phyloP scores from a whole-genome alignment of 345 rosid species.

The Toxicodendron radicans region DNA sequence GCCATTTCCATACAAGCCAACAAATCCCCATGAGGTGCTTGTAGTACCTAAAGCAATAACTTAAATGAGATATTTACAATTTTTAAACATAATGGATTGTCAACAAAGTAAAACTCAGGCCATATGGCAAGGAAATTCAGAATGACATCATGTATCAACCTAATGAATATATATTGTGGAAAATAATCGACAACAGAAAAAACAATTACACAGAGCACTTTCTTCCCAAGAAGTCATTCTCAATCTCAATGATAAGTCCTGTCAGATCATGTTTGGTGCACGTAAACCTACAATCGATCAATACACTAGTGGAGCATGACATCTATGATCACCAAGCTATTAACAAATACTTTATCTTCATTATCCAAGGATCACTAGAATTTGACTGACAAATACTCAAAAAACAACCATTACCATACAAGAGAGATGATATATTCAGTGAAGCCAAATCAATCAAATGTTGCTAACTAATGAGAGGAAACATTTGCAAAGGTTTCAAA shows the following conservation, averaged over 20 bases:
- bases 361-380: no score
- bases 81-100: neutral
- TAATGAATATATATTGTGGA: neutral
- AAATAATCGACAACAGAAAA: neutral
- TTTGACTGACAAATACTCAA: neutral
- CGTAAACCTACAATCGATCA: neutral
- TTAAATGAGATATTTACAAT: conserved; percentile 11
- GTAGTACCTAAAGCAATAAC: conserved; percentile 49
- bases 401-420: neutral
- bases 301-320: neutral
- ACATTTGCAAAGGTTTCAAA: no score
- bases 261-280: neutral
- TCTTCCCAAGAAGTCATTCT: neutral
- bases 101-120: neutral
- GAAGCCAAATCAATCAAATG: neutral
- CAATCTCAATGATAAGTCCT: neutral
- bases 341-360: neutral
- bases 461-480: neutral
- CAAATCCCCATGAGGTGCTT: conserved; percentile 87
- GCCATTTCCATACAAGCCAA: conserved; percentile 89
- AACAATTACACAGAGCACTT: neutral
- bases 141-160: neutral
- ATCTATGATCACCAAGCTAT: neutral
- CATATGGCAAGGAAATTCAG: neutral
- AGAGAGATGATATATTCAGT: neutral